Evolutionary conservation across 768 basidiomycete species (phyloP).

Genomic region (Hericium rajendrae): DNA sequence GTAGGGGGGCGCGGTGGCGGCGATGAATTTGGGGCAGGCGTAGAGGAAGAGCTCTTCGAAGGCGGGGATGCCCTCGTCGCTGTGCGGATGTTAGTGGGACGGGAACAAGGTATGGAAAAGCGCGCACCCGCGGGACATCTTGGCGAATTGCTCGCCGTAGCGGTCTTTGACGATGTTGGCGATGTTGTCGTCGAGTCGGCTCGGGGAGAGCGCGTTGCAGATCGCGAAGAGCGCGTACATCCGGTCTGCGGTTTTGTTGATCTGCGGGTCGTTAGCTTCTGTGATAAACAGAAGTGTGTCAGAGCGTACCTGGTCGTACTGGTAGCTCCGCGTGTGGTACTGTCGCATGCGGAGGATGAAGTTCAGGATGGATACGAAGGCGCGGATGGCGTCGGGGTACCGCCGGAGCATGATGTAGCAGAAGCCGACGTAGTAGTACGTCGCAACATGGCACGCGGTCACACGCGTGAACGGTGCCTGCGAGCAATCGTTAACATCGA

Average conservation of each 20-base stretch:
- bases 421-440: conserved; percentile 94
- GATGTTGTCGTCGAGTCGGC: conserved; percentile 88
- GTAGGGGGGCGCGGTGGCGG: conserved; percentile 89
- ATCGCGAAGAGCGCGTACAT: conserved; percentile 97
- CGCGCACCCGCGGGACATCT: conserved; percentile 83
- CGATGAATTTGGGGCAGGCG: conserved; percentile 95
- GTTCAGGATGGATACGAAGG: conserved; percentile 87
- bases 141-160: conserved; percentile 83
- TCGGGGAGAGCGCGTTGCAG: conserved; percentile 88
- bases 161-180: conserved; percentile 88
- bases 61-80: conserved; percentile 64
- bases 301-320: conserved; percentile 76
- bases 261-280: conserved; percentile 36
- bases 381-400: conserved; percentile 91
- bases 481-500: background rate
- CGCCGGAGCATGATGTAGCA: conserved; percentile 93
- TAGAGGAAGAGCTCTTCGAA: conserved; percentile 92
- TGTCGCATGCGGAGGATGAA: conserved; percentile 95
- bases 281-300: background rate
- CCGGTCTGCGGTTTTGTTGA: conserved; percentile 94
- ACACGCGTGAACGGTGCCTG: conserved; percentile 86
- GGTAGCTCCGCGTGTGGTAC: conserved; percentile 93
- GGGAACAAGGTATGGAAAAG: too few species aligned
- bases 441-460: conserved; percentile 93
- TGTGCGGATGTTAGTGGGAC: conserved; percentile 18